phyloP scores from a whole-genome alignment of 805 yeast genomes.

The Nakazawaea molendinolei region DNA sequence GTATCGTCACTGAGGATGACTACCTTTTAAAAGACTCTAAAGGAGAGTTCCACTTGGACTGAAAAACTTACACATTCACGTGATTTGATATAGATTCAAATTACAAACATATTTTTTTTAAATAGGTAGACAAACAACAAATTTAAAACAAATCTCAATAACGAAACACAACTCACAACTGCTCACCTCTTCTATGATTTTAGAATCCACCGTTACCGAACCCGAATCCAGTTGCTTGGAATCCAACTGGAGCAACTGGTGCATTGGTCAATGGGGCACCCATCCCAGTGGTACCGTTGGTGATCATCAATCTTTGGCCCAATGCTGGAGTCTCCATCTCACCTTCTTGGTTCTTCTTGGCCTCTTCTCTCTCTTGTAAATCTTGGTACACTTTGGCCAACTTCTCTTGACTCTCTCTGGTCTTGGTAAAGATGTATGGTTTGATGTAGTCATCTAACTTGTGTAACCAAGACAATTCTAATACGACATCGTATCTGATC shows the following conservation, averaged over 20 bases:
- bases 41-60: conserved; percentile 44
- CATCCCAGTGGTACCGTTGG: conserved; percentile 62
- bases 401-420: conserved; percentile 69
- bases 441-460: conserved; percentile 76
- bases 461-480: conserved; percentile 89
- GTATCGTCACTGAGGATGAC: conserved; percentile 80
- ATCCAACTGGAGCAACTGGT: conserved; percentile 37
- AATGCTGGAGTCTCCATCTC: conserved; percentile 35
- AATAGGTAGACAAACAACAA: conserved; percentile 6
- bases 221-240: conserved; percentile 67
- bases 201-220: conserved; percentile 51
- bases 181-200: not conserved
- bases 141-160: conserved; percentile 1
- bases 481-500: conserved; percentile 73
- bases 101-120: not conserved
- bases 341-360: conserved; percentile 38
- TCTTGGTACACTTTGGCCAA: conserved; percentile 62
- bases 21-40: conserved; percentile 40
- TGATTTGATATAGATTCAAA: not conserved
- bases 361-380: conserved; percentile 59
- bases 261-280: conserved; percentile 25
- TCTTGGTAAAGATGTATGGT: conserved; percentile 84
- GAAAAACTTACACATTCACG: too few species aligned
- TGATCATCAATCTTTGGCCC: conserved; percentile 73
- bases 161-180: conserved; percentile 3